Evolutionary conservation across 257 asterid species (phyloP).

Genomic region (Nicotiana undulata): DNA sequence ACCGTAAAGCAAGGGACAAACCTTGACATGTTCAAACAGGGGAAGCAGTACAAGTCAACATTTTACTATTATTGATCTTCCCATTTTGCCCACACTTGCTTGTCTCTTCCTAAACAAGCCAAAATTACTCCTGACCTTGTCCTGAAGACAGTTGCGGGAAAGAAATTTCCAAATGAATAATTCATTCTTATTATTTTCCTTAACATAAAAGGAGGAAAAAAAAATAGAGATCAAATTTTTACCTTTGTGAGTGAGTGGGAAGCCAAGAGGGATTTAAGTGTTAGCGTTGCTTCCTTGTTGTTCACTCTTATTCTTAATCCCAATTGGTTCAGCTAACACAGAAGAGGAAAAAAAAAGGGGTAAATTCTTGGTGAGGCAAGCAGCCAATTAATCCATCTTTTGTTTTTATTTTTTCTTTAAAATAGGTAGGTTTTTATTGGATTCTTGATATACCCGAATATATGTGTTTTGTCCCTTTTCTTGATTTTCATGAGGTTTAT

Average conservation of each 20-base stretch:
- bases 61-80: background rate
- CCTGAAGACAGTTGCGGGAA: background rate
- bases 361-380: background rate
- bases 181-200: background rate
- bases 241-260: background rate
- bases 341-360: constrained; percentile 4
- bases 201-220: background rate
- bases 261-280: background rate
- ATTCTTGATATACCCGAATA: constrained; percentile 8
- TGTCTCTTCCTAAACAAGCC: background rate
- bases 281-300: background rate
- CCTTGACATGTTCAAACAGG: background rate
- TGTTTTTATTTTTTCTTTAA: background rate
- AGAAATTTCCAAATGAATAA: background rate
- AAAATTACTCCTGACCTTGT: background rate
- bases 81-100: background rate
- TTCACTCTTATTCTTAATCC: background rate
- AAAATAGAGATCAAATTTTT: background rate
- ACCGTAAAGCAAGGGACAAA: background rate
- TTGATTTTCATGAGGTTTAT: background rate
- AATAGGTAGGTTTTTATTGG: constrained; percentile 12
- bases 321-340: background rate
- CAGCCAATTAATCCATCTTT: background rate
- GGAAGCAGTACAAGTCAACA: background rate
- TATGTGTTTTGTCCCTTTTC: background rate